phyloP scores from a whole-genome alignment of 768 basidiomycete genomes.

The Xerocomellus amylosporus region DNA sequence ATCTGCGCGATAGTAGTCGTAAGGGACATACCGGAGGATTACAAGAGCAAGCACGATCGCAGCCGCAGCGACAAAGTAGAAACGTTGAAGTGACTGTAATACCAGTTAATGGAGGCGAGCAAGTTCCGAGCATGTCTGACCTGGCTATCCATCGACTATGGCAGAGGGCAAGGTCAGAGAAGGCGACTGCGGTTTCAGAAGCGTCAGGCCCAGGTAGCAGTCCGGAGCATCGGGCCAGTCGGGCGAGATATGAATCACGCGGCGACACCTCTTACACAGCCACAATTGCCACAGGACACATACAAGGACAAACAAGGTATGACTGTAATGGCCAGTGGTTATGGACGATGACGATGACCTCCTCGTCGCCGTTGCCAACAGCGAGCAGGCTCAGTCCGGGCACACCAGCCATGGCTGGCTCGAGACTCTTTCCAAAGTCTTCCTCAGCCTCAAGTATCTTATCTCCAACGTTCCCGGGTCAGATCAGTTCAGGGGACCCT shows the following conservation, averaged over 20 bases:
- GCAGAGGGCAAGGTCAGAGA: too few species aligned
- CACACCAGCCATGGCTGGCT: conserved; percentile 27
- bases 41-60: conserved; percentile 16
- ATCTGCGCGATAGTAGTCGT: background rate
- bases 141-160: too few species aligned
- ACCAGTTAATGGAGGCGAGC: background rate
- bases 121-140: conserved; percentile 8
- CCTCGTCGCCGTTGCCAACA: conserved; percentile 32
- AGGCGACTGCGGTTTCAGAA: background rate
- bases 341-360: conserved; percentile 36
- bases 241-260: background rate
- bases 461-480: conserved; percentile 31
- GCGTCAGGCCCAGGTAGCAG: background rate
- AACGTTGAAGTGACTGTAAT: conserved; percentile 24
- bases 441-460: conserved; percentile 34
- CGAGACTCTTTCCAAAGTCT: conserved; percentile 33
- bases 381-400: conserved; percentile 31
- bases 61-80: conserved; percentile 24
- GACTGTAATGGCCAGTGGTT: conserved; percentile 6
- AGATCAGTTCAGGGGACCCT: conserved; percentile 39
- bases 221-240: background rate
- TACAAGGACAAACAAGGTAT: conserved; percentile 19
- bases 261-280: conserved; percentile 2
- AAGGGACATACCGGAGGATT: conserved; percentile 17
- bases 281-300: conserved; percentile 21